phyloP scores from a whole-genome alignment of 2,329 filamentous ascomycete genomes.

The Colletotrichum shisoi region DNA sequence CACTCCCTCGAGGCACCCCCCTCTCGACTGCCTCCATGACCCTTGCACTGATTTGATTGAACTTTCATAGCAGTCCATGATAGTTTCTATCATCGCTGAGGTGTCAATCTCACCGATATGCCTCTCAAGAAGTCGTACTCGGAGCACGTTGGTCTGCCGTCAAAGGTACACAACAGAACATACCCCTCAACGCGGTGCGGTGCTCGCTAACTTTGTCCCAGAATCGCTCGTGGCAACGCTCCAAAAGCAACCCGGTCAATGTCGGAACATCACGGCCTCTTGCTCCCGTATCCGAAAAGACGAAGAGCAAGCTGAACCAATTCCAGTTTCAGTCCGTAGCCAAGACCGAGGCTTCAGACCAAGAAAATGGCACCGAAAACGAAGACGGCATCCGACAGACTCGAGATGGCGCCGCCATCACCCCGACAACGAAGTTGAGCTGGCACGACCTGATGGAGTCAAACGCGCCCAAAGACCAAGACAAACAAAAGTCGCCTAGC shows the following conservation, averaged over 20 bases:
- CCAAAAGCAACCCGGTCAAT: constrained; percentile 59
- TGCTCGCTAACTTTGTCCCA: constrained; percentile 40
- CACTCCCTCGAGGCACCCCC: constrained; percentile 14
- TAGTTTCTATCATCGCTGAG: constrained; percentile 45
- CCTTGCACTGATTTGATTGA: constrained; percentile 23
- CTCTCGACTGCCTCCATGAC: constrained; percentile 21
- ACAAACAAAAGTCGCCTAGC: constrained; percentile 63
- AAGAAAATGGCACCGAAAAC: constrained; percentile 41
- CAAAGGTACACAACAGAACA: constrained; percentile 45
- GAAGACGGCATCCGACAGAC: constrained; percentile 11
- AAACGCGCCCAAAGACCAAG: constrained; percentile 53
- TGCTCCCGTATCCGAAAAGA: constrained; percentile 63
- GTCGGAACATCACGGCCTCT: constrained; percentile 51
- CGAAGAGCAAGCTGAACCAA: constrained; percentile 66
- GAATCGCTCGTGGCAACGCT: constrained; percentile 61
- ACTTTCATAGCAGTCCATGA: constrained; percentile 40
- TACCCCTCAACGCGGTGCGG: constrained; percentile 25
- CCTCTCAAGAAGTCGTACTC: constrained; percentile 55
- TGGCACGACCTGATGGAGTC: constrained; percentile 67
- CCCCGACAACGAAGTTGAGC: constrained; percentile 49
- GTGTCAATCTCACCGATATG: constrained; percentile 41
- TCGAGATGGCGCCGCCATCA: constrained; percentile 34
- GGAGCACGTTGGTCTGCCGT: constrained; percentile 43
- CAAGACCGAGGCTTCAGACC: constrained; percentile 39
- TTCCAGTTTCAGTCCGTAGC: constrained; percentile 62